phyloP scores from a whole-genome alignment of 371 early-diverging fungal genomes.

The Scutellospora calospora region DNA sequence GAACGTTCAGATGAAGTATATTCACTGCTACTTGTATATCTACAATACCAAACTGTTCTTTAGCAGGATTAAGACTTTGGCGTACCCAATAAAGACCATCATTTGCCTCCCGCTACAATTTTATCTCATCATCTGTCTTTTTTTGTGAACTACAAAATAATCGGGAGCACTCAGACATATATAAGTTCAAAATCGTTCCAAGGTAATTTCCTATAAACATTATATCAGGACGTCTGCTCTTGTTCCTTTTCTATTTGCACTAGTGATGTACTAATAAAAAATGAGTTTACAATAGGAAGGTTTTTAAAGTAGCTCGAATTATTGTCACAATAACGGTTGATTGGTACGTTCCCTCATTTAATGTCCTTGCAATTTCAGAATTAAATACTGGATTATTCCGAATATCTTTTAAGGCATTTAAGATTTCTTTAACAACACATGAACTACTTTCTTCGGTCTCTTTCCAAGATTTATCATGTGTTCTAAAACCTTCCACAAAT shows the following conservation, averaged over 20 bases:
- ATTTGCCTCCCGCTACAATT: constrained; percentile 1
- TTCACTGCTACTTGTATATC: constrained; percentile 29
- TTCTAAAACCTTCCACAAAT: constrained; percentile 24
- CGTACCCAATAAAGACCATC: constrained; percentile 6
- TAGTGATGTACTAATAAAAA: constrained; percentile 37
- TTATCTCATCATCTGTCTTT: constrained; percentile 35
- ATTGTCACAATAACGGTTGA: constrained; percentile 29
- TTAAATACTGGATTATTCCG: constrained; percentile 37
- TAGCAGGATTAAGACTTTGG: not conserved
- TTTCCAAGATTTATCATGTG: constrained; percentile 29
- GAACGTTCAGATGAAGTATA: constrained; percentile 27
- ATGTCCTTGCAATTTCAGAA: not conserved
- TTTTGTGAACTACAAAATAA: constrained; percentile 30
- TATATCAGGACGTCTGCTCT: not conserved
- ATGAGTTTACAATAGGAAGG: not conserved
- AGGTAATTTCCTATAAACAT: not conserved
- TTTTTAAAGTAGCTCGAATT: constrained; percentile 34
- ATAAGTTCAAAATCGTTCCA: constrained; percentile 33
- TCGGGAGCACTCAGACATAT: constrained; percentile 23
- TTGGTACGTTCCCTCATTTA: constrained; percentile 41
- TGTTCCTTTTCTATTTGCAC: constrained; percentile 32
- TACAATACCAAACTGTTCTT: constrained; percentile 32
- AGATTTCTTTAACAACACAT: constrained; percentile 23
- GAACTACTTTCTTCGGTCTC: not conserved
- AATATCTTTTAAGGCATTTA: constrained; percentile 24